Evolutionary conservation across 2,329 filamentous ascomycete genomes (phyloP), one percentile per base, ranked within the genome.

Genomic region (Xylariaceae sp.): DNA sequence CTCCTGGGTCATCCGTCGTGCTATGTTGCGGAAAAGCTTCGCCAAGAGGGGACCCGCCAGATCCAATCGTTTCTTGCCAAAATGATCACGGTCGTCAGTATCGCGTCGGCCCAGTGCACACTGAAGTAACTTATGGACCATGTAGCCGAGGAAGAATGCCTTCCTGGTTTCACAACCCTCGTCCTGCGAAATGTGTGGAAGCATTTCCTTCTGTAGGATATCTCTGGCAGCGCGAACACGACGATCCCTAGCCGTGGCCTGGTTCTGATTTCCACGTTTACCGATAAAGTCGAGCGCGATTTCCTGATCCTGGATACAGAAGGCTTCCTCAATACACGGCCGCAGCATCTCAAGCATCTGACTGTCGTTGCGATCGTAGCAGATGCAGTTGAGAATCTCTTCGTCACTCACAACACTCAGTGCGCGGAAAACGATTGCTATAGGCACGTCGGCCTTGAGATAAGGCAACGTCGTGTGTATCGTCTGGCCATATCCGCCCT

Each of bases 261-360:
- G 88, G 35, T 79, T 82, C 58, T 75, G 75, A 49, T 86, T 87
- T 48, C 92, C 92, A 80, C 94, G 89, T 77, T 92, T 96, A 64
- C 92, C 94, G 67, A 99, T 97, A 74, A 88, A 97, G 72, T 97
- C 94, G 50, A 97, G 82, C 2, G 95, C 94, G 44, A 94, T 89
- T 71, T 97, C 93, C 62, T 91, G 87, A 71, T 97, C 93, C 72
- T 99, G 95, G 61, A 99, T 94, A 63, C 92, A 90, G 69, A 96
- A 96, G 9, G 92, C 91, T 74, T 99, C 94, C 73, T 97, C 94
- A 60, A 99, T 92, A 78, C 92, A 97, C 2, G 94, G 93, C 68
- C 96, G 93, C 68, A 99, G 78, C 85, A 97, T 94, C 78, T 99
- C 94, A 59, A 99, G 80, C 92, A 99, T 97, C 69, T 95, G 90